Base-by-base conservation (phyloP, 768 basidiomycete genomes). In the Chiua virens region DNA sequence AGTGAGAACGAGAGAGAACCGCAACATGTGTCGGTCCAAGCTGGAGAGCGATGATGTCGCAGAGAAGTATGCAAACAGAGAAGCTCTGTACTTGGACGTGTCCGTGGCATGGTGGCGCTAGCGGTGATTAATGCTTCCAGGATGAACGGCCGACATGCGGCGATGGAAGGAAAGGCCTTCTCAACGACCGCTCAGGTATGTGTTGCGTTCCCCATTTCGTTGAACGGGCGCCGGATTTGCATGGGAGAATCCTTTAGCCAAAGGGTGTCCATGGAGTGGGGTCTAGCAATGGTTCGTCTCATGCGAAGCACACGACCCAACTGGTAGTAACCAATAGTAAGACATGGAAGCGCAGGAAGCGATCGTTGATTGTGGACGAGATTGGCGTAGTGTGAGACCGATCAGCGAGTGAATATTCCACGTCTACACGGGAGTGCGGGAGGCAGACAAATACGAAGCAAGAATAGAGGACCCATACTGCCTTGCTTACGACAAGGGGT, bases 111-210 rank as follows among this genome's bases (percentile, higher is more conserved):
- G 55, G 67, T 61, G 65, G 65, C 68, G 59, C 67, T 17, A 48
- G 56, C 50, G 55, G 65, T 57, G 65, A 69, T 67, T 59, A 62
- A 67, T 40, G 39, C 54, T 59, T 64, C 60, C 52, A 65, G 59
- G 52, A 51, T 53, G 50, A 57, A 64, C 54, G 55, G 53, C 41
- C 58, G 52, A 50, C 58, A 51, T 55, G 61, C 62, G 57, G 60
- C 51, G 50, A 53, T 52, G 58, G 58, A 56, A 56, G 47, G 49
- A 64, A 49, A 47, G 51, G 8, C 42, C 45, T 55, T 64, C 50
- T 48, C 50, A 53, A 58, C 53, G 49, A 48, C 27, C 34, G 32
- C 18, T 43, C n/a, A 13, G 17, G 27, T 28, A 48, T 21, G 48
- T 47, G 25, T 45, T 22, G 43, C 21, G 37, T 23, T 55, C 42